Percentiles rank a stretch among this genome's conserved stretches.
Conservation (phyloP, 208 protist species). For the Wallacemonas sp. region DNA sequence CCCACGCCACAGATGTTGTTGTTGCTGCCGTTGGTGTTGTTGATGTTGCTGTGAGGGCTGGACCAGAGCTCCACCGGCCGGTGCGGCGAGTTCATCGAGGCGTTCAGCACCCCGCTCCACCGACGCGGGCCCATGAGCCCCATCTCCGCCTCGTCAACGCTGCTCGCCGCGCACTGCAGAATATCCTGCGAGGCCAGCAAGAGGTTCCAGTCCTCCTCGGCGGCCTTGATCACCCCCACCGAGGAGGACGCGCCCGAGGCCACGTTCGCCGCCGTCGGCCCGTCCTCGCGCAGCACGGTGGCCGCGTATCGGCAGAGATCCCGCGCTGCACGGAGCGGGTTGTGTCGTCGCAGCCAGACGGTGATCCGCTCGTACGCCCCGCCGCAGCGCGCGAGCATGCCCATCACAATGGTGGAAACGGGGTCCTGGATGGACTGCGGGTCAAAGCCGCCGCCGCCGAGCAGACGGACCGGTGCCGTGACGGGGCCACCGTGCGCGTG, state of each 20-base stretch:
- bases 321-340: conserved; percentile 15
- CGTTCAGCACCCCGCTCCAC: conserved; percentile 18
- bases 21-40: conserved; percentile 16
- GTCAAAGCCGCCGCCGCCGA: conserved; percentile 11
- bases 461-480: conserved; percentile 1
- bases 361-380: conserved; percentile 10
- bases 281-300: conserved; percentile 9
- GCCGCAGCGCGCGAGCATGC: conserved; percentile 15
- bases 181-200: conserved; percentile 23
- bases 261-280: neutral
- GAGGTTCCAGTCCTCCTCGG: conserved; percentile 3
- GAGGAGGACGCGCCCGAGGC: neutral
- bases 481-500: neutral
- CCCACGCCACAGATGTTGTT: neutral
- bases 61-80: neutral
- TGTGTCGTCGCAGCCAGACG: conserved; percentile 5
- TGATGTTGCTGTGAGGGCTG: too few relatives aligned
- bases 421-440: conserved; percentile 6
- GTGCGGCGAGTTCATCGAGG: neutral
- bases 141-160: conserved; percentile 22
- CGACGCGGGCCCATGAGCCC: conserved; percentile 5
- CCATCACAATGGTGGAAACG: conserved; percentile 6
- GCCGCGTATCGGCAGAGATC: conserved; percentile 15
- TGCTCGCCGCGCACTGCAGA: conserved; percentile 26
- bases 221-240: neutral